These are phyloP conservation scores for Suzukiozyma palmioleophila DNA, from an alignment of 1,139 yeast species.

Conservation along the genomic window DNA sequence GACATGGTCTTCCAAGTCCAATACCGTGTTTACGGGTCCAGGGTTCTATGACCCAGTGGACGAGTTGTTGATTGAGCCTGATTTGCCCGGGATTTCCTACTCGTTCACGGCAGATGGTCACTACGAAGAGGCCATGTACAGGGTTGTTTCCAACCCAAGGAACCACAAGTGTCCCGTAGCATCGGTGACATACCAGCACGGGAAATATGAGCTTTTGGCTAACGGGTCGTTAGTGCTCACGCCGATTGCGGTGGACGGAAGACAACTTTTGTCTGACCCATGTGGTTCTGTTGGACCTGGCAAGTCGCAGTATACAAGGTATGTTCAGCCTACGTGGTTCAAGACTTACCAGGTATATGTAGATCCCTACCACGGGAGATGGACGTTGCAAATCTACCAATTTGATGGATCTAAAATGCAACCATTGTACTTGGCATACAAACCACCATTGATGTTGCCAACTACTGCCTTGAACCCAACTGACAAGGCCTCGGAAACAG, in stretches of 20 bases:
- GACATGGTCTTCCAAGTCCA: conserved; percentile 95
- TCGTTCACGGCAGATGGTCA: conserved; percentile 90
- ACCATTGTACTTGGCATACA: conserved; percentile 86
- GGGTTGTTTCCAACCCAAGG: conserved; percentile 65
- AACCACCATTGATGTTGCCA: conserved; percentile 95
- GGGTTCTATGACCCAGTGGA: conserved; percentile 95
- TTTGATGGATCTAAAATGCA: conserved; percentile 81
- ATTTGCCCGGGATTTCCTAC: conserved; percentile 87
- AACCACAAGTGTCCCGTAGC: conserved; percentile 84
- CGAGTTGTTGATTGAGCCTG: conserved; percentile 90
- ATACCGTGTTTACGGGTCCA: conserved; percentile 94
- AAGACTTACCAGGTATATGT: conserved; percentile 54
- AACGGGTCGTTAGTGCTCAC: conserved; percentile 68
- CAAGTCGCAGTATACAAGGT: conserved; percentile 62
- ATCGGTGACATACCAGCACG: conserved; percentile 83
- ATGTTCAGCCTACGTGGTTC: conserved; percentile 62
- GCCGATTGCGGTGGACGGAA: conserved; percentile 86
- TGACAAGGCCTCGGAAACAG: conserved; percentile 35
- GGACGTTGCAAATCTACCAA: conserved; percentile 68
- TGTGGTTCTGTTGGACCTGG: conserved; percentile 47
- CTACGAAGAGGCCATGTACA: conserved; percentile 86
- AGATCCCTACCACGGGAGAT: conserved; percentile 80
- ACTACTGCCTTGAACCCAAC: conserved; percentile 90
- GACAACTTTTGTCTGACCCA: conserved; percentile 86
- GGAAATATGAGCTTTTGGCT: conserved; percentile 56